Evolutionary conservation across 768 basidiomycete genomes (phyloP).

Genomic region (Tylopilus rubrobrunneus): DNA sequence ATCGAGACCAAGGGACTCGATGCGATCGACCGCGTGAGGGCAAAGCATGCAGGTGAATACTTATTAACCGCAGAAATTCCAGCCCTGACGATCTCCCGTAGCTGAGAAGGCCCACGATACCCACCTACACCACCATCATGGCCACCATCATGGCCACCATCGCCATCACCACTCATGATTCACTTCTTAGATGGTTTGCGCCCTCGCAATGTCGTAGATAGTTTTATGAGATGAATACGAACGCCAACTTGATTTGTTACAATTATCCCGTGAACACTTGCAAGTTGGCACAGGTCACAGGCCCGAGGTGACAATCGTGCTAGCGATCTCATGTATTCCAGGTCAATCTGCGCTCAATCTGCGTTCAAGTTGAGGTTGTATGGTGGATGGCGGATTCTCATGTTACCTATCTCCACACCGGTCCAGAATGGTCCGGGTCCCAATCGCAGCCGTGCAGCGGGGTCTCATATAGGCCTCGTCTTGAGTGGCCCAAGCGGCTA

Average conservation of each 20-base stretch:
- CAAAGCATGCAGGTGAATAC: constrained; percentile 36
- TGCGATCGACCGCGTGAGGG: constrained; percentile 40
- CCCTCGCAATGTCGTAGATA: background rate
- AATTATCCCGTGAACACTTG: background rate
- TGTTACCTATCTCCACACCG: too few relatives aligned
- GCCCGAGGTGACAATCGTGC: background rate
- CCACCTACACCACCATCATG: background rate
- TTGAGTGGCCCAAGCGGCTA: too few relatives aligned
- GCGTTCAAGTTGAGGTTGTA: background rate
- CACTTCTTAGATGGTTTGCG: background rate
- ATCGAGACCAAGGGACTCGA: constrained; percentile 60
- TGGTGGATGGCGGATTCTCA: background rate
- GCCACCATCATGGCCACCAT: background rate
- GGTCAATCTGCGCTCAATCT: background rate
- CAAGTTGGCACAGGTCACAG: background rate
- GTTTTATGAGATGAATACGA: background rate
- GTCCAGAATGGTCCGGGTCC: too few relatives aligned
- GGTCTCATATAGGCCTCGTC: background rate
- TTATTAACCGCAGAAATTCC: too few relatives aligned
- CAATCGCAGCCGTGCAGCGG: background rate
- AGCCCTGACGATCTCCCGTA: constrained; percentile 4
- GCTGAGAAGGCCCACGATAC: constrained; percentile 4
- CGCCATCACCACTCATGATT: background rate
- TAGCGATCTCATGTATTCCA: background rate
- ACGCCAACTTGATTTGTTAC: background rate